Conservation (phyloP, 148 eudicot genomes). For the Pouteria glomerata region DNA sequence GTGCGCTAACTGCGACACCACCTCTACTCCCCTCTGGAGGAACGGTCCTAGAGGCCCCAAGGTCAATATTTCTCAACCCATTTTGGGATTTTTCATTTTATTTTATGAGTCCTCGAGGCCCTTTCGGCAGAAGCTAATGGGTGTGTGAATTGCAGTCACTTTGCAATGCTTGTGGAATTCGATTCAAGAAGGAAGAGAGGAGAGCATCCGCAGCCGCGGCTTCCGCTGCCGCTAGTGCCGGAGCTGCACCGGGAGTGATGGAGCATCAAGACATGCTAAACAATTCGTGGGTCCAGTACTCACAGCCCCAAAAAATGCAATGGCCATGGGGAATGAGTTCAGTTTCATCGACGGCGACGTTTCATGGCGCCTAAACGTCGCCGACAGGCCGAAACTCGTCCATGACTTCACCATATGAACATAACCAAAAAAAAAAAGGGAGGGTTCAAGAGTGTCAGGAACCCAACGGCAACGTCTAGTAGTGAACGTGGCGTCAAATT, state of each 20-base stretch:
- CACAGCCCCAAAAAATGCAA: slow-evolving; percentile 38
- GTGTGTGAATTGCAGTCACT: slow-evolving; percentile 53
- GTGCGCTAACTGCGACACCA: slow-evolving; percentile 96
- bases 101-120: no score
- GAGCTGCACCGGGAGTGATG: background rate
- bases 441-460: slow-evolving; percentile 18
- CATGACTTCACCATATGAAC: slow-evolving; percentile 67
- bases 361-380: slow-evolving; percentile 66
- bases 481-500: no score
- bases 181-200: slow-evolving; percentile 95
- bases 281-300: slow-evolving; percentile 42
- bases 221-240: slow-evolving; percentile 21
- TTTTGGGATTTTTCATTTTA: no score
- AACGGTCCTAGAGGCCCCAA: slow-evolving; percentile 98
- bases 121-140: no score
- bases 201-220: slow-evolving; percentile 73
- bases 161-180: slow-evolving; percentile 96
- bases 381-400: slow-evolving; percentile 54
- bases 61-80: slow-evolving; percentile 27
- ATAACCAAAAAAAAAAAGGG: background rate
- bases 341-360: slow-evolving; percentile 60
- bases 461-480: slow-evolving; percentile 13
- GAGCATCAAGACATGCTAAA: slow-evolving; percentile 33
- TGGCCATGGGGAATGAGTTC: slow-evolving; percentile 48
- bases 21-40: slow-evolving; percentile 96